Base-by-base conservation (phyloP, 23 red algal genomes). In the Chondrus crispus region DNA sequence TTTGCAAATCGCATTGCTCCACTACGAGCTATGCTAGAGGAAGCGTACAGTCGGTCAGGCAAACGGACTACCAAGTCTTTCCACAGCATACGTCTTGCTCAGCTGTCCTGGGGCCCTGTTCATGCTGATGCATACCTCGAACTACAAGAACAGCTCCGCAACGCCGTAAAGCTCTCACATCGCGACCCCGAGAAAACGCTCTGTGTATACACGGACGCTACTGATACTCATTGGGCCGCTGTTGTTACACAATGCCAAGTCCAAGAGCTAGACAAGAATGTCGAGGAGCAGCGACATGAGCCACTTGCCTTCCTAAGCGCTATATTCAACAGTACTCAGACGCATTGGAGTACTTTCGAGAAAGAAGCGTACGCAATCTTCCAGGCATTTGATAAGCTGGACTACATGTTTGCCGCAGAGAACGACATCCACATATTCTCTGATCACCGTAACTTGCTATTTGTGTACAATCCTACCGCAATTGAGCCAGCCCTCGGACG, bases 291-390 rank as follows among this genome's bases (percentile, higher is more conserved):
- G 40, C 52, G 46, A 38, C 78, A 82, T 38, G 48, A 82, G 42
- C 78, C 78, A 62, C 40, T 82, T n/a, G 78, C 78, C 30, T 82
- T 82, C 42, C 55, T 52, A 38, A 47, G 45, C n/a, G 35, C 12
- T 2, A 49, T 35, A 7, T 82, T 60, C 52, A 58, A 53, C 32
- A 52, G 30, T 35, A 45, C 78, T 36, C 46, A 82, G 24, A 52
- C 22, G 45, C 41, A 4, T 57, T 76, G 71, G 71, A 57, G 32
- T 41, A 63, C 78, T 28, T 82, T 41, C 36, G 77, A 91, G 60
- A 70, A 83, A 29, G 63, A 91, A 91, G 75, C 20, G 3, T 91
- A 74, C 47, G 88, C 78, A 38, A 60, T 82, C 30, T 52, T 53
- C 41, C 48, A 82, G 42, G 40, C 78, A 35, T 82, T 82, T 24